Evolutionary conservation across 1,284 basidiomycete species (phyloP).

Genomic region (Rhodotorula sp.): DNA sequence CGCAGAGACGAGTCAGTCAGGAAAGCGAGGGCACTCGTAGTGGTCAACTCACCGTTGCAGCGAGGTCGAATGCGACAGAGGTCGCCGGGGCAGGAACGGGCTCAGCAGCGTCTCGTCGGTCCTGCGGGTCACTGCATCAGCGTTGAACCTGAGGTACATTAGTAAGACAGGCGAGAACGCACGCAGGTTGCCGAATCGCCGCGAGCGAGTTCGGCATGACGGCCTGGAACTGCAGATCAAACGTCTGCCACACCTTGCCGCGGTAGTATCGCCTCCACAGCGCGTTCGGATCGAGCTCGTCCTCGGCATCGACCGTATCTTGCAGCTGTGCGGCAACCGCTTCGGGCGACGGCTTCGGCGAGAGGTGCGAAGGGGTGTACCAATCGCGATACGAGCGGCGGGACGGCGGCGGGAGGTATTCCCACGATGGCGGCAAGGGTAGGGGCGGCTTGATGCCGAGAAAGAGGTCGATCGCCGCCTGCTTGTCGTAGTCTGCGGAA

Average conservation of each 20-base stretch:
- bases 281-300: neutral
- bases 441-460: slow-evolving; percentile 65
- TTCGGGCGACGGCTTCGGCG: slow-evolving; percentile 62
- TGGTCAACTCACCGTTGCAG: neutral
- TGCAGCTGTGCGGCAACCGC: slow-evolving; percentile 56
- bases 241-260: slow-evolving; percentile 74
- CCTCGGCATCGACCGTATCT: slow-evolving; percentile 60
- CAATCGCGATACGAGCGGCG: slow-evolving; percentile 71
- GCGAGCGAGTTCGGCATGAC: slow-evolving; percentile 48
- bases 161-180: neutral
- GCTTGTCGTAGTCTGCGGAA: slow-evolving; percentile 85
- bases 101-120: slow-evolving; percentile 53
- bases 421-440: slow-evolving; percentile 35
- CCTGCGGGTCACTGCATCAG: neutral
- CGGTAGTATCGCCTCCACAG: slow-evolving; percentile 60
- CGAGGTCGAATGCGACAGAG: neutral
- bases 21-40: too few species aligned
- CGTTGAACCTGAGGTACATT: too few species aligned
- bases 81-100: slow-evolving; percentile 64
- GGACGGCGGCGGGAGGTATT: slow-evolving; percentile 11
- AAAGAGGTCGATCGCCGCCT: slow-evolving; percentile 95
- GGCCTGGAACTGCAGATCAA: slow-evolving; percentile 81
- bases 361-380: slow-evolving; percentile 72
- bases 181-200: neutral
- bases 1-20: too few species aligned